phyloP scores from a whole-genome alignment of 2,329 filamentous ascomycete genomes.

The Arthrobotrys musiformis region DNA sequence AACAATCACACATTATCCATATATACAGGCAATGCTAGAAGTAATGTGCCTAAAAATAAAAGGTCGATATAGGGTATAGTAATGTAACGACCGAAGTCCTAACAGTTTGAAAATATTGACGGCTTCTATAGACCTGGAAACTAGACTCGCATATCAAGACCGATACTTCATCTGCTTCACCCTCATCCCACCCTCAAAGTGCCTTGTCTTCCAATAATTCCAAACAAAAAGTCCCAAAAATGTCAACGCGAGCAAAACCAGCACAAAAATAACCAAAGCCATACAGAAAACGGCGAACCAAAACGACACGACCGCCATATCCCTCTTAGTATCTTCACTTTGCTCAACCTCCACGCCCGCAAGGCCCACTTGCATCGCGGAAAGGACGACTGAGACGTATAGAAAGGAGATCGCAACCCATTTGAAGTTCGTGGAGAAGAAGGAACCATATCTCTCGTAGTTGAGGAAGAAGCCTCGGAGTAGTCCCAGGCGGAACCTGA shows the following conservation, averaged over 20 bases:
- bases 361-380: slow-evolving; percentile 7
- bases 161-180: not conserved
- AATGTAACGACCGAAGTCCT: too few relatives aligned
- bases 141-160: not conserved
- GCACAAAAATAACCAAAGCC: not conserved
- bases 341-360: not conserved
- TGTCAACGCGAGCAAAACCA: not conserved
- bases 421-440: slow-evolving; percentile 14
- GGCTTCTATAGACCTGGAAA: not conserved
- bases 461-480: not conserved
- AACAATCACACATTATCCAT: too few relatives aligned
- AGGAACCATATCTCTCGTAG: slow-evolving; percentile 12
- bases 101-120: too few relatives aligned
- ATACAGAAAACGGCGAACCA: not conserved
- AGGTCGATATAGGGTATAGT: too few relatives aligned
- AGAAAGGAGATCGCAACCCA: slow-evolving; percentile 7
- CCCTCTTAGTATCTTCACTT: not conserved
- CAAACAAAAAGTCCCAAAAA: not conserved
- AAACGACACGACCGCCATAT: not conserved
- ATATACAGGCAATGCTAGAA: too few relatives aligned
- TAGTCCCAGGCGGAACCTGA: not conserved
- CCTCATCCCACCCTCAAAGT: not conserved
- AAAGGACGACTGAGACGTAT: slow-evolving; percentile 1
- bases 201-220: not conserved
- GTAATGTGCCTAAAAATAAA: too few relatives aligned